Percentiles rank a stretch among this genome's conserved stretches.
phyloP scores from a whole-genome alignment of 495 filamentous ascomycete genomes.

The Darksidea phi region DNA sequence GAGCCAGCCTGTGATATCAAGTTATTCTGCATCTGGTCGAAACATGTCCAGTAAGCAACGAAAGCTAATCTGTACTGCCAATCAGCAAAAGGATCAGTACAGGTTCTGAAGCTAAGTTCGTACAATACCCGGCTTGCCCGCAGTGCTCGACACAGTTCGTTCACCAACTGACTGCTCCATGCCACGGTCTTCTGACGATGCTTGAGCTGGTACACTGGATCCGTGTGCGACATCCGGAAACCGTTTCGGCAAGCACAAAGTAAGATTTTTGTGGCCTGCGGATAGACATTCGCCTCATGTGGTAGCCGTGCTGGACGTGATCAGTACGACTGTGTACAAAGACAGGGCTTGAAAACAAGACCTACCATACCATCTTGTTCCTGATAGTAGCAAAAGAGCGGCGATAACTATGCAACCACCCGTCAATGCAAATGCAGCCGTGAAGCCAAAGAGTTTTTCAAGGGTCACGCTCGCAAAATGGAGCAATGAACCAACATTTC shows the following conservation, averaged over 20 bases:
- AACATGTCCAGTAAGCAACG: slow-evolving; percentile 39
- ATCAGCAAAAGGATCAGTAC: not conserved
- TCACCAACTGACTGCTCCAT: slow-evolving; percentile 50
- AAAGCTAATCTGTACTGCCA: slow-evolving; percentile 31
- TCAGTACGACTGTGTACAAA: not conserved
- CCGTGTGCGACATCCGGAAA: slow-evolving; percentile 39
- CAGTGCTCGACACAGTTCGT: slow-evolving; percentile 44
- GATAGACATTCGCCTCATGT: slow-evolving; percentile 48
- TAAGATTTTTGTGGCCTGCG: slow-evolving; percentile 43
- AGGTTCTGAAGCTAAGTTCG: slow-evolving; percentile 21
- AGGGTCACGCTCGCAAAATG: slow-evolving; percentile 50
- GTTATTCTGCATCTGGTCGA: slow-evolving; percentile 48
- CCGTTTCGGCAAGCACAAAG: slow-evolving; percentile 25
- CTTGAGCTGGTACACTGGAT: slow-evolving; percentile 34
- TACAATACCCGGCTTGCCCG: slow-evolving; percentile 46
- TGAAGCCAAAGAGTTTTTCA: slow-evolving; percentile 50
- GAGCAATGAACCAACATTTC: slow-evolving; percentile 52
- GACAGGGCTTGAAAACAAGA: not conserved
- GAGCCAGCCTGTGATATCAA: slow-evolving; percentile 56
- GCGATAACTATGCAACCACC: slow-evolving; percentile 31
- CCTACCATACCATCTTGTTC: slow-evolving; percentile 25
- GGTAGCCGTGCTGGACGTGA: slow-evolving; percentile 39
- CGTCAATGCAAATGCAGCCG: slow-evolving; percentile 50
- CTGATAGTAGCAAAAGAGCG: slow-evolving; percentile 2
- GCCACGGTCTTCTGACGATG: slow-evolving; percentile 33